Evolutionary conservation across 1,139 yeast genomes (phyloP).

Genomic region (Yamadazyma dendronema): DNA sequence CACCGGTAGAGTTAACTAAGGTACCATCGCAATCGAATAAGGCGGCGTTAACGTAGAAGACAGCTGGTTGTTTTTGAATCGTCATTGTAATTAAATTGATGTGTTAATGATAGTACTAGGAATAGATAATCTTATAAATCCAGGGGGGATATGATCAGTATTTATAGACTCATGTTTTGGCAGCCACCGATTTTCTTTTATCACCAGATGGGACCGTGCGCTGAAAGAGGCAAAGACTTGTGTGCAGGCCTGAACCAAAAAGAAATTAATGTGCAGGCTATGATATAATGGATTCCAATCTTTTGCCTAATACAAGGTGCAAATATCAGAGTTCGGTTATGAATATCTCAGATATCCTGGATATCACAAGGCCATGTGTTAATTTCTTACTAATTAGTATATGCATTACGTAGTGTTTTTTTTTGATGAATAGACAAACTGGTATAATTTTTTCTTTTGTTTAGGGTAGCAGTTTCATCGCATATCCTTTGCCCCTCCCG

Average conservation of each 20-base stretch:
- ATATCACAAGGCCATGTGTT: slow-evolving; percentile 2
- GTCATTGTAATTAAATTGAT: slow-evolving; percentile 17
- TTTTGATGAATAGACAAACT: too few species aligned
- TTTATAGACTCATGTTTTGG: slow-evolving; percentile 6
- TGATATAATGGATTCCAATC: slow-evolving; percentile 1
- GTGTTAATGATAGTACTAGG: background rate
- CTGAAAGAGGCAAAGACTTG: background rate
- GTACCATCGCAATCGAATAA: slow-evolving; percentile 88
- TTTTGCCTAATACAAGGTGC: background rate
- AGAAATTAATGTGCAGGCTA: slow-evolving; percentile 6
- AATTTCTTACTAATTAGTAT: background rate
- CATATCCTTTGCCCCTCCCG: slow-evolving; percentile 2
- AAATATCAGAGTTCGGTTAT: background rate
- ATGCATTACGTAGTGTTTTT: background rate
- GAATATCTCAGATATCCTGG: background rate
- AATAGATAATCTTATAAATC: background rate
- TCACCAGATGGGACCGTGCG: slow-evolving; percentile 5
- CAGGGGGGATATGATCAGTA: slow-evolving; percentile 3
- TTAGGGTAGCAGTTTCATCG: background rate
- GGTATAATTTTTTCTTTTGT: background rate
- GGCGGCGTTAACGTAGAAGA: slow-evolving; percentile 47
- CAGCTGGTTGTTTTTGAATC: slow-evolving; percentile 41
- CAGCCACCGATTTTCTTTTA: slow-evolving; percentile 4
- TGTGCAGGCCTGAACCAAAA: slow-evolving; percentile 1
- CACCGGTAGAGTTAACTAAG: slow-evolving; percentile 75